Base-by-base conservation (phyloP, 1,284 basidiomycete species). In the Moesziomyces sp. region DNA sequence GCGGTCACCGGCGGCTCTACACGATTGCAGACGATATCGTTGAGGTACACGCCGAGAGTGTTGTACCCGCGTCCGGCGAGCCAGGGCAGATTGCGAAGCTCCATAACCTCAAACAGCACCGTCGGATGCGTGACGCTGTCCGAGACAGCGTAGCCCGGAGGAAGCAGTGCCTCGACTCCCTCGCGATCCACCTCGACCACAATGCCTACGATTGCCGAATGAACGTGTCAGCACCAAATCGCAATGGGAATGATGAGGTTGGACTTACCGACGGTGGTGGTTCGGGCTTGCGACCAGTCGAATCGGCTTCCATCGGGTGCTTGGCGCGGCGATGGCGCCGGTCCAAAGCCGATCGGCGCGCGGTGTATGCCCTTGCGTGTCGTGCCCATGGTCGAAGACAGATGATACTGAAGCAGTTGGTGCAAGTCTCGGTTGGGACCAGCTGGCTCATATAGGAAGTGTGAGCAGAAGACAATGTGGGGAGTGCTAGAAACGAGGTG, bases 81-180 rank as follows among this genome's bases (percentile, higher is more conserved):
- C 79, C 79, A 81, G 13, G 78, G 78, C 1, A 81, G 56, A 10
- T 81, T 81, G 34, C 78, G 63, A 6, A 81, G 58, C n/a, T 78
- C 58, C 76, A 81, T 79, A n/a, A 66, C 60, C 44, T 81, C 76
- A 59, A 78, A 79, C 16, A 79, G 46, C 23, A 79, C 58, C 3
- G 71, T 74, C 5, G 76, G 50, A 18, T 26, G 24, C 24, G 30
- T 23, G 3, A 18, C 11, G 45, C 53, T 47, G 8, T 38, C 7
- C 13, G 46, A 35, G 23, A 51, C 49, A 1, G 24, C 23, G 53
- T 76, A 76, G 21, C 74, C 74, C 0, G 59, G 55, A 7, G 71
- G 74, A 3, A 76, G 52, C 10, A 76, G 23, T 14, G 54, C 53
- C 14, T 74, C 44, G 24, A 76, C 46, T 3, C 35, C 28, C 3